Evolutionary conservation across 768 basidiomycete species (phyloP), one percentile per base, ranked within the genome.

Genomic region (Paxillus rubicundulus): DNA sequence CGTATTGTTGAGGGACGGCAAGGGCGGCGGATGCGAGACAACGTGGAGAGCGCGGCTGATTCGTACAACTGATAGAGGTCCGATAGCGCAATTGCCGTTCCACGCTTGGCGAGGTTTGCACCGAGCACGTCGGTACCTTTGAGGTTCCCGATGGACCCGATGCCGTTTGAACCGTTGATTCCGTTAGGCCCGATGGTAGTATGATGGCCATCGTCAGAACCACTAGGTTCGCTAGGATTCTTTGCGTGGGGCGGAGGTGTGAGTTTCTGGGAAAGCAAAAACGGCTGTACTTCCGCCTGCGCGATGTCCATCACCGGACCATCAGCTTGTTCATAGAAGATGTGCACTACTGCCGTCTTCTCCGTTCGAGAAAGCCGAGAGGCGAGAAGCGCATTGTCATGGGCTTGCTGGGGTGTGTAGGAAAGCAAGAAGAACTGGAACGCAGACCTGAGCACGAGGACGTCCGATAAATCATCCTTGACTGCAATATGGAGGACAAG

Each of bases 311-410:
- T 70, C 10, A 81, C 64, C 6, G 65, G 57, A 24, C 77, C 74
- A 18, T 72, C 65, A 2, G 66, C 66, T 2, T 63, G 70, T 8
- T 74, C 63, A 61, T 87, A 84, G 70, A 93, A 97, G 13, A 80
- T 84, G 66, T 98, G 96, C 21, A 97, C 75, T n/a, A 96, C 90
- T 5, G 86, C 85, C 59, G 82, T 87, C 50, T 76, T 75, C 61
- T 88, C 82, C 7, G 77, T 68, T 34, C 78, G 78, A 0, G 96
- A 91, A 45, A 98, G 72, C 39, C 86, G 82, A 46, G 90, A 85
- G 13, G 92, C 92, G 16, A 98, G 79, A 33, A 98, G 73, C 20
- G 92, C 89, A 68, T 98, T 86, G 64, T 95, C 91, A 61, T 96
- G 89, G 4, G 93, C 91, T 63, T 93, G 81, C 65, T 92, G 88